Evolutionary conservation across 2,329 filamentous ascomycete genomes (phyloP), one percentile per base, ranked within the genome.

Genomic region (Aureobasidium sp.): DNA sequence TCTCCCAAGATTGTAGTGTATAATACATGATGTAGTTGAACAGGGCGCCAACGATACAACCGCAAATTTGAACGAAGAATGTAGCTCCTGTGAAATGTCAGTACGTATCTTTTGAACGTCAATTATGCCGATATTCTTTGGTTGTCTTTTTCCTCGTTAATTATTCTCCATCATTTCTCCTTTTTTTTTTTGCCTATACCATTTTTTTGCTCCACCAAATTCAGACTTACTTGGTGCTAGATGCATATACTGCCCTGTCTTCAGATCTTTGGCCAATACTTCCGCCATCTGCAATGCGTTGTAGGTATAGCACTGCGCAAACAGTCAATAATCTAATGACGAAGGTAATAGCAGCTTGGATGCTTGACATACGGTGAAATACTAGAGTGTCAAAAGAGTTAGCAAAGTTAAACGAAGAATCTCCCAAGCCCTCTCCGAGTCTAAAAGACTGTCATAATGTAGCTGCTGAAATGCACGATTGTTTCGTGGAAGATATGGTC

Each of bases 11-110:
- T 3, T 1, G 74, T 78, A 78, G 21, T 3, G 14, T 3, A 9
- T 8, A 32, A 11, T 41, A 59, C 68, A 80, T 76, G 29, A 76
- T 69, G 61, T 76, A 81, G 65, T 80, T 79, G 50, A 80, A 68
- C 5, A 77, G 64, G 1, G 76, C 75, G 0, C 77, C 77, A 32
- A 79, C 66, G 3, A 77, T 30, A 30, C 72, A 76, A 2, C 77
- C 78, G 2, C 73, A 61, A 10, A 79, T 71, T 60, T 79, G 80
- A 3, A 75, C 72, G 21, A 70, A 61, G 62, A 80, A 80, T 45
- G 79, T 81, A 53, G 61, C 32, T 10, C 36, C 39, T 57, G 21
- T 5, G 5, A 0, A 16, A 1, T 1, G 16, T 44, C 21, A 44
- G 42, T 27, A 44, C n/a, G 14, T 34, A 10, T 9, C 2, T 34